phyloP scores from a whole-genome alignment of 2,329 filamentous ascomycete genomes.

The Drechslerella coelobrocha region DNA sequence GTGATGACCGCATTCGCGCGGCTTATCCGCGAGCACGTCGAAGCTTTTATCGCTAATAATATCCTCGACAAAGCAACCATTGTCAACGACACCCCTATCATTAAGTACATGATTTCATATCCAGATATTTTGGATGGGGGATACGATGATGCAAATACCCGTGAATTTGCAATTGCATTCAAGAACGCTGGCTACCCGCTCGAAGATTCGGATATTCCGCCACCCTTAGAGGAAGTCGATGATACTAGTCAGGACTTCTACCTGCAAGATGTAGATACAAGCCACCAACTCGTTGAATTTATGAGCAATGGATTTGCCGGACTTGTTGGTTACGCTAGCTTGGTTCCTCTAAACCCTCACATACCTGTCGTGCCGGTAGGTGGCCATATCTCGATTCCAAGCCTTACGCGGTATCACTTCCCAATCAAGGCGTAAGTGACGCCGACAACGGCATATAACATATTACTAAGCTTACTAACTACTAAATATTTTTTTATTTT shows the following conservation, averaged over 20 bases:
- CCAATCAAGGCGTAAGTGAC: too few relatives aligned
- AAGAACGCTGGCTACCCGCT: conserved; percentile 31
- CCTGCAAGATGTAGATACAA: conserved; percentile 11
- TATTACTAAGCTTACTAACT: neutral
- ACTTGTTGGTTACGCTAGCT: conserved; percentile 11
- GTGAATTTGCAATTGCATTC: conserved; percentile 31
- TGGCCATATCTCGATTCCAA: neutral
- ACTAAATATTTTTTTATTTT: neutral
- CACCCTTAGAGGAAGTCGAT: neutral
- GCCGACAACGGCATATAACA: too few relatives aligned
- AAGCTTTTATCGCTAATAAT: conserved; percentile 20
- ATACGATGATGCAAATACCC: conserved; percentile 8
- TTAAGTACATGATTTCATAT: conserved; percentile 38
- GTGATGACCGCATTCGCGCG: conserved; percentile 35
- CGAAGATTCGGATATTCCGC: conserved; percentile 23
- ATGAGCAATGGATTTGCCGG: conserved; percentile 25
- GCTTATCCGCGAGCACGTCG: conserved; percentile 22
- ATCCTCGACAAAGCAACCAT: conserved; percentile 30
- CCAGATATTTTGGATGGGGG: conserved; percentile 33
- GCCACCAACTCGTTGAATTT: conserved; percentile 29
- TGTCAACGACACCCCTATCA: conserved; percentile 26
- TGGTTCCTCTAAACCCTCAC: neutral
- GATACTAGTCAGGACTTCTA: neutral
- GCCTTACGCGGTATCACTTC: too few relatives aligned
- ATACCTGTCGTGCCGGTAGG: conserved; percentile 4